Conservation (phyloP, 768 basidiomycete genomes). For the Tricholoma sp. region DNA sequence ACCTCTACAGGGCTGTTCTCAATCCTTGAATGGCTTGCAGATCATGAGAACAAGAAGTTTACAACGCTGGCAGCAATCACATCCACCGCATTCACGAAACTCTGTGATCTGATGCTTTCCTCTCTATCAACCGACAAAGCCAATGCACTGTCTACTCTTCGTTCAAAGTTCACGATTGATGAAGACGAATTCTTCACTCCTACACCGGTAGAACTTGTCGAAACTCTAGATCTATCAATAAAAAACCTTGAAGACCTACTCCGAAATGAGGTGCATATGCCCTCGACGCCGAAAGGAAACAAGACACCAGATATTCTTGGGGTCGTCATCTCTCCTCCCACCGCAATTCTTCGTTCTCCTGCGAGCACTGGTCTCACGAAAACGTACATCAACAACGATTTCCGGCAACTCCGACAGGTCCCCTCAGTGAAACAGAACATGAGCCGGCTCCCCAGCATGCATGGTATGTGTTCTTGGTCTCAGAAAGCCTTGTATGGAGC, state of each 20-base stretch:
- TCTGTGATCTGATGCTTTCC: slow-evolving; percentile 35
- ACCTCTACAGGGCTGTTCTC: slow-evolving; percentile 34
- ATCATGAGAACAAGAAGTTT: slow-evolving; percentile 38
- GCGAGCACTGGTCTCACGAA: slow-evolving; percentile 74
- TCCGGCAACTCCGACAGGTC: slow-evolving; percentile 65
- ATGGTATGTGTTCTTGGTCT: slow-evolving; percentile 41
- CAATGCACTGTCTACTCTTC: slow-evolving; percentile 16
- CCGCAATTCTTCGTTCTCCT: slow-evolving; percentile 58
- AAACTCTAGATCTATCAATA: slow-evolving; percentile 39
- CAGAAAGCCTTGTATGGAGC: neutral
- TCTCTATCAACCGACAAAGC: slow-evolving; percentile 21
- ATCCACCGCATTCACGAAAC: slow-evolving; percentile 36
- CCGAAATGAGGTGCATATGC: slow-evolving; percentile 19
- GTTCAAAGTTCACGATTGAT: slow-evolving; percentile 30
- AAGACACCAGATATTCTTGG: slow-evolving; percentile 47
- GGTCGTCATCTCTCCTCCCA: slow-evolving; percentile 58
- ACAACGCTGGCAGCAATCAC: slow-evolving; percentile 47
- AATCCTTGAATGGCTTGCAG: slow-evolving; percentile 53
- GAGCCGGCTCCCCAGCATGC: slow-evolving; percentile 81
- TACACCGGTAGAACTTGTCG: slow-evolving; percentile 30
- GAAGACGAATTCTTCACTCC: slow-evolving; percentile 33
- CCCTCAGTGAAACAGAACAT: slow-evolving; percentile 76
- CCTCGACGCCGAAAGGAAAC: slow-evolving; percentile 43
- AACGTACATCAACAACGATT: slow-evolving; percentile 78
- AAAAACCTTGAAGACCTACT: slow-evolving; percentile 46